These are phyloP conservation scores for Dichomitus squalens DNA, from an alignment of 1,284 basidiomycete genomes.

Conservation along the genomic window DNA sequence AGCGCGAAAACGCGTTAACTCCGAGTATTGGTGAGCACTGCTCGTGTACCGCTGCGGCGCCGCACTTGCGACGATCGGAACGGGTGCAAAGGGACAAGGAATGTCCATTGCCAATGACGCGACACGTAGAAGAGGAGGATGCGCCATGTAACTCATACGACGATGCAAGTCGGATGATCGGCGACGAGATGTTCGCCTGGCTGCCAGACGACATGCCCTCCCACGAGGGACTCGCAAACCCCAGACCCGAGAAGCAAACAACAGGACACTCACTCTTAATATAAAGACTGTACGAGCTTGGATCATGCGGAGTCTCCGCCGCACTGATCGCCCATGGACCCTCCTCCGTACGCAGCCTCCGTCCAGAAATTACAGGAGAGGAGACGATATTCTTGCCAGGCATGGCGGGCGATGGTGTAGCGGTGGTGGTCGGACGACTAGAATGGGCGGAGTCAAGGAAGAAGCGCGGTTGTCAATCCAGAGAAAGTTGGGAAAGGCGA, in stretches of 20 bases:
- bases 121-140: not conserved
- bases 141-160: not conserved
- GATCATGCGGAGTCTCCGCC: constrained; percentile 47
- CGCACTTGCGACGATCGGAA: not conserved
- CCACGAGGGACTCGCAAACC: not conserved
- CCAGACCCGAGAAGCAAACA: constrained; percentile 23
- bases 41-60: not conserved
- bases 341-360: constrained; percentile 40
- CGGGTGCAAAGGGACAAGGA: not conserved
- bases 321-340: constrained; percentile 56
- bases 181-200: not conserved
- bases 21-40: not conserved
- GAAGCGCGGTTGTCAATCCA: constrained; percentile 37
- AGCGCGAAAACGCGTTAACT: too few relatives aligned
- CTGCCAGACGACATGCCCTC: not conserved
- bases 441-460: not conserved
- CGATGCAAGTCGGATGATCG: not conserved
- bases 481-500: constrained; percentile 38
- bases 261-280: constrained; percentile 45
- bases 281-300: constrained; percentile 46
- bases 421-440: constrained; percentile 19
- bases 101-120: not conserved
- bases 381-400: constrained; percentile 36
- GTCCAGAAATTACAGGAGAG: constrained; percentile 34
- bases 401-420: constrained; percentile 37